A percentile compares a stretch with the other conserved stretches of the same genome.
Conservation (phyloP, 768 basidiomycete genomes). For the Rhizopogon vesiculosus region DNA sequence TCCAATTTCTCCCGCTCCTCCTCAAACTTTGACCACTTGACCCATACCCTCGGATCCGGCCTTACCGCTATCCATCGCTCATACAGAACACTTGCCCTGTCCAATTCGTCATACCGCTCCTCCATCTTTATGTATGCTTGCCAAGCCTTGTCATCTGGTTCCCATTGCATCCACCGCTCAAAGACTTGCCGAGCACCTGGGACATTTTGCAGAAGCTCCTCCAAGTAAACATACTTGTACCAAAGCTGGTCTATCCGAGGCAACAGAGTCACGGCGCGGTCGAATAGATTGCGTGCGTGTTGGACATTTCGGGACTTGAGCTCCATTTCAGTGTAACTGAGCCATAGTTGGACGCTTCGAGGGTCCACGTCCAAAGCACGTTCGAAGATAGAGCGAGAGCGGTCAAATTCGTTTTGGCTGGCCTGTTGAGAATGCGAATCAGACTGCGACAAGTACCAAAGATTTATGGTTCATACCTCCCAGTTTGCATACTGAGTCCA, state of each 20-base stretch:
- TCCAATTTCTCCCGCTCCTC: constrained; percentile 63
- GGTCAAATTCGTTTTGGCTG: constrained; percentile 92
- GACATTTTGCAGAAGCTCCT: constrained; percentile 94
- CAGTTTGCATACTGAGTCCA: constrained; percentile 86
- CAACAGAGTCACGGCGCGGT: constrained; percentile 93
- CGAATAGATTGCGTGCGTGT: constrained; percentile 94
- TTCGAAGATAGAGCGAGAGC: constrained; percentile 94
- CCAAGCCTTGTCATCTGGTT: constrained; percentile 99
- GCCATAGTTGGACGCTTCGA: constrained; percentile 86
- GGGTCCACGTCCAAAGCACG: constrained; percentile 96
- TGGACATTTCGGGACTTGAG: constrained; percentile 97
- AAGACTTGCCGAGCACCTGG: constrained; percentile 97
- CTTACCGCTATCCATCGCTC: constrained; percentile 82
- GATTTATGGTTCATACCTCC: constrained; percentile 47
- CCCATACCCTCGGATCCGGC: constrained; percentile 78
- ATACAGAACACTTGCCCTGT: constrained; percentile 89
- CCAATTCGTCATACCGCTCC: constrained; percentile 85
- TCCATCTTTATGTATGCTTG: constrained; percentile 99
- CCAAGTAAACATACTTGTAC: constrained; percentile 99
- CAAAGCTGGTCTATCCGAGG: constrained; percentile 96
- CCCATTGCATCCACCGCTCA: constrained; percentile 99
- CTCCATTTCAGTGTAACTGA: constrained; percentile 95
- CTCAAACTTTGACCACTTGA: constrained; percentile 86
- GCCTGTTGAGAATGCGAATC: constrained; percentile 42
- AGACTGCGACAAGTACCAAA: constrained; percentile 7